These are phyloP conservation scores for Hibiscus tridactylites DNA, from an alignment of 345 rosid genomes.

Conservation along the genomic window DNA sequence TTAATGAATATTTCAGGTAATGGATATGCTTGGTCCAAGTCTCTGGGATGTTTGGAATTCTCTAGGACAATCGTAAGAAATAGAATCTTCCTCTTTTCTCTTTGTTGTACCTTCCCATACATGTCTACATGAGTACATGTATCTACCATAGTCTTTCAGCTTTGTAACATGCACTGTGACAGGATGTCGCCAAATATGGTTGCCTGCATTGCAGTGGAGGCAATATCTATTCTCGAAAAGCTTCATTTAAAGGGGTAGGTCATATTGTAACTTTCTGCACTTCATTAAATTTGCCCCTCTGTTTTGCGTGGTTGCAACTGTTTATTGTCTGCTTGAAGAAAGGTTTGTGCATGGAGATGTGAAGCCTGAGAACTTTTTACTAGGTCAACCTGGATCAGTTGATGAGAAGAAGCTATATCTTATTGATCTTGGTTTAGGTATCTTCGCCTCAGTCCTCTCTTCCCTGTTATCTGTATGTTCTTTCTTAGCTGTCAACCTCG, in stretches of 20 bases:
- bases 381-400: conserved; percentile 80
- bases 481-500: not conserved
- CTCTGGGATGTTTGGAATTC: conserved; percentile 98
- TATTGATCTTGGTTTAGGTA: conserved; percentile 93
- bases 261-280: not conserved
- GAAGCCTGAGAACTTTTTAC: conserved; percentile 87
- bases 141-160: not conserved
- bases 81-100: conserved; percentile 1
- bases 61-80: conserved; percentile 61
- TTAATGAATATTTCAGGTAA: conserved; percentile 52
- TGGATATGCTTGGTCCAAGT: conserved; percentile 99
- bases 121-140: conserved; percentile 1
- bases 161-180: conserved; percentile 20
- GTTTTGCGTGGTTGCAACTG: not conserved
- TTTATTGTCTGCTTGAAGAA: conserved; percentile 17
- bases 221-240: conserved; percentile 84
- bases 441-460: conserved; percentile 11
- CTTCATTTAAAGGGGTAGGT: conserved; percentile 79
- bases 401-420: conserved; percentile 83
- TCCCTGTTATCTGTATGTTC: not conserved
- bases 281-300: not conserved
- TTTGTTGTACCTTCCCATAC: not conserved
- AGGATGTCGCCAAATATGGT: conserved; percentile 87
- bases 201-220: conserved; percentile 93
- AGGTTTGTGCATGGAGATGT: conserved; percentile 97